Evolutionary conservation across 768 basidiomycete species (phyloP).

Genomic region (Lentinula aciculospora): DNA sequence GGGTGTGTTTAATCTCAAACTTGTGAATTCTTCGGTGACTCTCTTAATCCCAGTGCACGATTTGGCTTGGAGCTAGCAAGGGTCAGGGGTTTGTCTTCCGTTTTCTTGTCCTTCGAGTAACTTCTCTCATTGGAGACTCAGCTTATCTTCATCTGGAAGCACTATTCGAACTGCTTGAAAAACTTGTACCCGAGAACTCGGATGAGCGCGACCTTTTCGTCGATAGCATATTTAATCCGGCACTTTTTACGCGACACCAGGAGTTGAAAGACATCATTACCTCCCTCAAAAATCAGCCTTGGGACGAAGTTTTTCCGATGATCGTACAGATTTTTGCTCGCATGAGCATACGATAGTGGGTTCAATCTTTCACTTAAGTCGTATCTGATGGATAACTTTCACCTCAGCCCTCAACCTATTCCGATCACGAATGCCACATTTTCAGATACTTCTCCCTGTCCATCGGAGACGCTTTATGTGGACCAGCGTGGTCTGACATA

Average conservation of each 20-base stretch:
- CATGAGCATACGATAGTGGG: conserved; percentile 44
- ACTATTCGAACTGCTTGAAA: conserved; percentile 50
- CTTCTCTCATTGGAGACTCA: conserved; percentile 14
- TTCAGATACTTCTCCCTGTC: conserved; percentile 32
- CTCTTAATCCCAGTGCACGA: conserved; percentile 24
- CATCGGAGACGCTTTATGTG: conserved; percentile 42
- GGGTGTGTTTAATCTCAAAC: conserved; percentile 29
- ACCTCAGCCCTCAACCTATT: conserved; percentile 56
- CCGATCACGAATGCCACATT: conserved; percentile 23
- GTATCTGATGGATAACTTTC: conserved; percentile 4
- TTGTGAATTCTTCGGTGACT: not conserved
- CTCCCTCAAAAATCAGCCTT: conserved; percentile 35
- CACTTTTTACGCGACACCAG: conserved; percentile 27
- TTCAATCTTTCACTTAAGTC: not conserved
- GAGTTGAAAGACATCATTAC: conserved; percentile 37
- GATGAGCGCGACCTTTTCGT: conserved; percentile 43
- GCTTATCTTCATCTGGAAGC: conserved; percentile 56
- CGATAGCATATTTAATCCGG: conserved; percentile 41
- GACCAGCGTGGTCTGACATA: conserved; percentile 46
- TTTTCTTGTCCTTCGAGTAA: not conserved
- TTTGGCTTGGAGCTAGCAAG: conserved; percentile 44
- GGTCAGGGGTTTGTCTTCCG: conserved; percentile 33
- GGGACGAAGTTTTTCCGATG: conserved; percentile 45
- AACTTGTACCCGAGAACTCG: conserved; percentile 37
- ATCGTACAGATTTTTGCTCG: conserved; percentile 43